Evolutionary conservation across 306 rosid species (phyloP).

Genomic region (Mucuna pruriens): DNA sequence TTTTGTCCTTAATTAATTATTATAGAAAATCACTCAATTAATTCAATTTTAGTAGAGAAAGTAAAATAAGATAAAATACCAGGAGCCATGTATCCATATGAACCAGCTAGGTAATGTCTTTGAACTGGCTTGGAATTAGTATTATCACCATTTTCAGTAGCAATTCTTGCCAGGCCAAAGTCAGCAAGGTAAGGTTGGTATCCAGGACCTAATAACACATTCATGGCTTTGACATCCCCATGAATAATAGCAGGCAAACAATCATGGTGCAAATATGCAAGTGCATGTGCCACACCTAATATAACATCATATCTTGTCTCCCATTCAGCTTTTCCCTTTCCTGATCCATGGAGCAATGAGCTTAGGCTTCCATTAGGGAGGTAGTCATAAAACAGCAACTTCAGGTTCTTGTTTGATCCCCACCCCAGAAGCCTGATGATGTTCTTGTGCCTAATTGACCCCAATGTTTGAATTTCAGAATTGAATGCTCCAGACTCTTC

Average conservation of each 20-base stretch:
- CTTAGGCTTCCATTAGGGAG: slow-evolving; percentile 92
- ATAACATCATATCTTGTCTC: slow-evolving; percentile 77
- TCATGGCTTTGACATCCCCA: slow-evolving; percentile 97
- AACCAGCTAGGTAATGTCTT: slow-evolving; percentile 87
- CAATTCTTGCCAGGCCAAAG: slow-evolving; percentile 81
- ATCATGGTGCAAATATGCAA: slow-evolving; percentile 90
- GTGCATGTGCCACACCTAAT: slow-evolving; percentile 89
- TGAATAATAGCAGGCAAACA: slow-evolving; percentile 87
- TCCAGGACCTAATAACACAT: slow-evolving; percentile 73
- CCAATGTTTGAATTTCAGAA: slow-evolving; percentile 78
- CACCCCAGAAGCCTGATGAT: slow-evolving; percentile 88
- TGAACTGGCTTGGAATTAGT: slow-evolving; percentile 48
- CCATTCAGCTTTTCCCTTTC: slow-evolving; percentile 82
- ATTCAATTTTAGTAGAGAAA: not conserved
- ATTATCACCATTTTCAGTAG: slow-evolving; percentile 32
- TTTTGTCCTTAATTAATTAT: too few species aligned
- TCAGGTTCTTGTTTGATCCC: slow-evolving; percentile 75
- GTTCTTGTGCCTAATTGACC: slow-evolving; percentile 89
- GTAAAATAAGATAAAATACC: slow-evolving; percentile 50
- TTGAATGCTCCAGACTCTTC: slow-evolving; percentile 82
- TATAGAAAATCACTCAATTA: slow-evolving; percentile 6
- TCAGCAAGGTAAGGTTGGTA: slow-evolving; percentile 88
- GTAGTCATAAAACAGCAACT: slow-evolving; percentile 87
- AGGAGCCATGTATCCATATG: slow-evolving; percentile 99
- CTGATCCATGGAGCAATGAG: slow-evolving; percentile 78